Base-by-base conservation (phyloP, 192 early-diverging fungal genomes). In the Linnemannia elongata region DNA sequence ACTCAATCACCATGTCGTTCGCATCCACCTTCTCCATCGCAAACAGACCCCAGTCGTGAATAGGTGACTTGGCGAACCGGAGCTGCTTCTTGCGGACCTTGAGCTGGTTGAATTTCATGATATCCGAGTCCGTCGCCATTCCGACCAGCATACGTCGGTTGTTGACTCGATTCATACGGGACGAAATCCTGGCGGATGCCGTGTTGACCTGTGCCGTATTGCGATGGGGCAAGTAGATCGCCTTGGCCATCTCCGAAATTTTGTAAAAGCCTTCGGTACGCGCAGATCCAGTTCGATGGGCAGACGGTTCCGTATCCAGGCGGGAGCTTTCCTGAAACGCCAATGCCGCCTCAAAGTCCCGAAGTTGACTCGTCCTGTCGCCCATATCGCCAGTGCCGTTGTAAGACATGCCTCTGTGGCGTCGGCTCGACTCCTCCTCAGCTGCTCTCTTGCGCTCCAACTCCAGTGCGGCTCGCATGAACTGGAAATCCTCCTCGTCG, bases 21-120 rank as follows among this genome's bases (percentile, higher is more conserved):
- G 94, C 94, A 81, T 96, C 95, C 76, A 99, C 99, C n/a, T 92
- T 93, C 87, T 98, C 97, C 75, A 94, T 91, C 9, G 99, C 97
- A 94, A 98, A 99, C 79, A 99, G 89, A 2, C 99, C 99, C 97
- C 97, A 98, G 90, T 99, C 97, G 89, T 99, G 99, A 84, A 99
- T 99, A 24, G 94, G 92, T n/a, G 94, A 96, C 83, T 96, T 96
- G 6, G 95, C 96, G 88, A 99, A 99, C 44, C 93, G 93, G 47
- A 99, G 93, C 69, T 95, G 91, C 88, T 98, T 98, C 76, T 96
- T 96, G 8, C 98, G 95, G 27, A 92, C 93, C 81, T 98, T 97
- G 72, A 99, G 94, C 89, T 97, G 97, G 77, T 97, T 97, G 88
- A 98, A 98, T 78, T 96, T 95, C 76, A 97, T 88, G 5, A 96